These are phyloP conservation scores for Solanum pinnatisectum DNA, from an alignment of 257 asterid species.

Conservation along the genomic window DNA sequence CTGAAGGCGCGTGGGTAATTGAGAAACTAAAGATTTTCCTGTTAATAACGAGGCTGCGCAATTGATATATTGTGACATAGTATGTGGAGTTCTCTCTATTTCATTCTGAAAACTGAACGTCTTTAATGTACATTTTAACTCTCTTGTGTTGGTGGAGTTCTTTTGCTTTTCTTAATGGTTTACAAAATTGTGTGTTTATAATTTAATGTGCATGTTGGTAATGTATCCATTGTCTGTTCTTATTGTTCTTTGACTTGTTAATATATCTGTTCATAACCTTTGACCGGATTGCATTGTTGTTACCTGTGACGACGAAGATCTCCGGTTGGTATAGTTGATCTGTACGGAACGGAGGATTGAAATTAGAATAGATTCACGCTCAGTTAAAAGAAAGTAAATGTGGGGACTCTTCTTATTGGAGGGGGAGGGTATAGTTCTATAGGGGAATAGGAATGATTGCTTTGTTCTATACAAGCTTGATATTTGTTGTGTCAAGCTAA, in stretches of 20 bases:
- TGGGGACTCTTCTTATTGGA: neutral
- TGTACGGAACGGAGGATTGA: neutral
- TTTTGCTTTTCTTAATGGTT: neutral
- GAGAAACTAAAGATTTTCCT: neutral
- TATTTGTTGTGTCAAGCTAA: neutral
- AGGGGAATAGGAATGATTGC: neutral
- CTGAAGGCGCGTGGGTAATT: constrained; percentile 85
- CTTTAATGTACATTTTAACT: neutral
- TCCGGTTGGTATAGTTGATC: neutral
- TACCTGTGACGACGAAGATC: neutral
- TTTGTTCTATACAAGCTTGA: neutral
- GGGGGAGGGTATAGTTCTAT: neutral
- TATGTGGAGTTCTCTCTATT: neutral
- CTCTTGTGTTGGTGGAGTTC: neutral
- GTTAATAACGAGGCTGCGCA: neutral
- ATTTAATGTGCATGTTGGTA: neutral
- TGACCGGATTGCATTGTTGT: neutral
- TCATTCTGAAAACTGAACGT: neutral
- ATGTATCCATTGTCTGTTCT: neutral
- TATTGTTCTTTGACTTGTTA: neutral
- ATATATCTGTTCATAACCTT: neutral
- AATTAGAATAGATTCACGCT: neutral
- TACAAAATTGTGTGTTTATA: neutral
- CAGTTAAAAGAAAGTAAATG: neutral
- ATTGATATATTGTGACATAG: neutral